A percentile compares a stretch with the other conserved stretches of the same genome.
phyloP scores from a whole-genome alignment of 2,329 filamentous ascomycete genomes.

The Beauveria sp. region DNA sequence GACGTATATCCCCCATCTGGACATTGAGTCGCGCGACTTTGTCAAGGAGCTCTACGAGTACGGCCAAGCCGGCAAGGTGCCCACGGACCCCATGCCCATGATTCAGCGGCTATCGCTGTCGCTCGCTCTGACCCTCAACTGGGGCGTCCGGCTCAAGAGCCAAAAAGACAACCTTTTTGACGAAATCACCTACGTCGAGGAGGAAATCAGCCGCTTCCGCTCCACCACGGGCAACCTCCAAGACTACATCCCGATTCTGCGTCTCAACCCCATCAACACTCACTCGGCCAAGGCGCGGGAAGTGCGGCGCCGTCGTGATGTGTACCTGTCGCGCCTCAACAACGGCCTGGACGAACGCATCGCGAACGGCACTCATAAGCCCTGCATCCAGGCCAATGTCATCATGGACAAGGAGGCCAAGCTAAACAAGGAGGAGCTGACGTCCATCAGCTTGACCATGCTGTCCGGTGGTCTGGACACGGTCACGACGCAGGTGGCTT shows the following conservation, averaged over 20 bases:
- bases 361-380: conserved; percentile 50
- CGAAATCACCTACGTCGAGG: conserved; percentile 56
- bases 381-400: conserved; percentile 61
- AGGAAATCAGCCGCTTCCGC: conserved; percentile 50
- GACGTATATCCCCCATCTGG: conserved; percentile 54
- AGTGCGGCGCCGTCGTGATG: conserved; percentile 51
- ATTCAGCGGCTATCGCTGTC: conserved; percentile 57
- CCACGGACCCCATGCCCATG: conserved; percentile 60
- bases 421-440: conserved; percentile 54
- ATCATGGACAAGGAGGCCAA: conserved; percentile 57
- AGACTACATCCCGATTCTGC: conserved; percentile 51
- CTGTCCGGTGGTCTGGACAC: conserved; percentile 60
- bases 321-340: conserved; percentile 51
- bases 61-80: conserved; percentile 43
- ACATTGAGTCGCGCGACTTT: conserved; percentile 56
- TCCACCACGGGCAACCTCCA: conserved; percentile 54
- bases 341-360: conserved; percentile 52
- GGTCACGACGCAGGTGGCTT: conserved; percentile 56
- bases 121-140: conserved; percentile 58
- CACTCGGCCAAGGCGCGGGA: conserved; percentile 51
- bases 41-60: conserved; percentile 52
- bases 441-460: conserved; percentile 61
- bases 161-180: conserved; percentile 53
- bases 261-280: conserved; percentile 53
- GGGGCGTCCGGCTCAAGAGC: conserved; percentile 52